Evolutionary conservation across 768 basidiomycete genomes (phyloP), one percentile per base, ranked within the genome.

Genomic region (Scleroderma bovista): DNA sequence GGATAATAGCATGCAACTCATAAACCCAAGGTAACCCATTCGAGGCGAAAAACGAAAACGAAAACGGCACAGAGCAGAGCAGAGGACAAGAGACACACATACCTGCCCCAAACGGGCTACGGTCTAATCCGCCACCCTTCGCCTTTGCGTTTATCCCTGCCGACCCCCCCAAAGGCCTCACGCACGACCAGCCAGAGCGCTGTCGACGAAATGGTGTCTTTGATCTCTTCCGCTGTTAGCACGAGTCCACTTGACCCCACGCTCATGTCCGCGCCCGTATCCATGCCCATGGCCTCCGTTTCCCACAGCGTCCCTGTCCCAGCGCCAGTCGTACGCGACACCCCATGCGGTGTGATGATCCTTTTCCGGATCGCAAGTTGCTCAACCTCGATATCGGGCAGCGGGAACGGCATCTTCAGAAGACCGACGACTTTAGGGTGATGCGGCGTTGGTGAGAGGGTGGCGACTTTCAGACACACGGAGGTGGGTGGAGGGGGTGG

Each of bases 401-500:
- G 76, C 0, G 90, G 86, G 69, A 87, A 93, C 22, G 94, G 92
- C 46, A 95, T 80, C 66, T 93, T 93, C 57, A 97, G 76, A 71
- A 93, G 82, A 33, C 84, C 86, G 38, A 98, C 87, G 19, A 97
- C 87, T 63, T 94, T 93, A 9, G 94, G 94, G 67, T 98, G 94
- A 64, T 98, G 93, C 20, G 93, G 94, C 8, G 92, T 92, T 20
- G 94, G 94, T 12, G 83, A 83, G 31, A 97, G 75, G 29, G 88
- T 92, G 16, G 83, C 94, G 11, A 94, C 81, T 61, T 89, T 86
- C 32, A 92, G 57, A 19, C 68, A 65, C 9, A 73, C 40, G 29
- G 12, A 31, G 12, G n/a, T 10, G 16, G 44, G 31, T 5, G 29
- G 32, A 10, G 52, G 17, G 19, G 31, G 13, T 19, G 31, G 29